These are phyloP conservation scores for Draba incana DNA, from an alignment of 345 rosid species.

Conservation along the genomic window DNA sequence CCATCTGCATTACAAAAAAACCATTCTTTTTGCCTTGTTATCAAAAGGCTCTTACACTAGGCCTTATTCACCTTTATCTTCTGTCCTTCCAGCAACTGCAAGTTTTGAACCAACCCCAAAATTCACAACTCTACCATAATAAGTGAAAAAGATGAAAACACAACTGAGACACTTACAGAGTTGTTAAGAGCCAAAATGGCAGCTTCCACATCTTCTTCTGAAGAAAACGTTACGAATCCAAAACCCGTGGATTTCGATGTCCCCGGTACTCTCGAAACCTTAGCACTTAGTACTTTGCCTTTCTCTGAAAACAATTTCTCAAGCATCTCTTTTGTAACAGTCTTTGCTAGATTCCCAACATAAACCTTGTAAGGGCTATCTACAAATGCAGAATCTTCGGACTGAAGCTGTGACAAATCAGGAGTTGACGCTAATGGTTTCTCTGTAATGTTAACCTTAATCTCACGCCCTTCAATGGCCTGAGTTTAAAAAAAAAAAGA, in stretches of 20 bases:
- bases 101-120: not conserved
- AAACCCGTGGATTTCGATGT: conserved; percentile 84
- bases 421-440: conserved; percentile 54
- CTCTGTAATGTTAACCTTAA: conserved; percentile 86
- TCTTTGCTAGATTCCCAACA: conserved; percentile 87
- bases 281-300: conserved; percentile 77
- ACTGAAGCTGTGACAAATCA: conserved; percentile 57
- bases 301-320: conserved; percentile 69
- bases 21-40: conserved; percentile 1
- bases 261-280: conserved; percentile 80
- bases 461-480: conserved; percentile 80
- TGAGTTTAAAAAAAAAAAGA: conserved; percentile 32
- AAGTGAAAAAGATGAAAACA: not conserved
- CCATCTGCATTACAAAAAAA: conserved; percentile 36
- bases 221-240: conserved; percentile 87
- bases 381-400: conserved; percentile 68
- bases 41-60: conserved; percentile 33
- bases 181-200: conserved; percentile 73
- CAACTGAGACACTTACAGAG: conserved; percentile 60
- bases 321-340: conserved; percentile 68
- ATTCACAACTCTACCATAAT: not conserved
- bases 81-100: conserved; percentile 86
- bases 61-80: conserved; percentile 86
- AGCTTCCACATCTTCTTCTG: conserved; percentile 74
- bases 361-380: conserved; percentile 78